A percentile compares a stretch with the other conserved stretches of the same genome.
Conservation (phyloP, 75 land plant species). For the Selaginella moellendorffii region DNA sequence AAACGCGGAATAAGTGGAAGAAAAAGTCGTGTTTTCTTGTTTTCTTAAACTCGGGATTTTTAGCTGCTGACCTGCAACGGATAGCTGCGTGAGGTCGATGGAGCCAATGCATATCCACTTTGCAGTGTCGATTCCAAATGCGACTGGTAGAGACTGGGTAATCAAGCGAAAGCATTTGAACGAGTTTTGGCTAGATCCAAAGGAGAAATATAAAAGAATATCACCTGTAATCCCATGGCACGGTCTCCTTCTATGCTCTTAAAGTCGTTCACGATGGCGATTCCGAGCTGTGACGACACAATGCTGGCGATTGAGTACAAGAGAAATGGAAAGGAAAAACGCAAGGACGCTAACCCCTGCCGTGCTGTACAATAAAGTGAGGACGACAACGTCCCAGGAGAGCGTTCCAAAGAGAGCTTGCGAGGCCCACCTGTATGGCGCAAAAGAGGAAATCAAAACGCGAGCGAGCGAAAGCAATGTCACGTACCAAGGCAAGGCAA, state of each 20-base stretch:
- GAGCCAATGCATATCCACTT: conserved; percentile 98
- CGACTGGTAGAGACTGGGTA: conserved; percentile 87
- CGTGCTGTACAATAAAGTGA: conserved; percentile 87
- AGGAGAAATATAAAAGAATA: not conserved
- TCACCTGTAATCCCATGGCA: conserved; percentile 83
- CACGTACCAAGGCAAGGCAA: conserved; percentile 82
- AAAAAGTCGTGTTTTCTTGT: not conserved
- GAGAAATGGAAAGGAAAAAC: conserved; percentile 31
- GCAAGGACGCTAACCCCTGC: too few species aligned
- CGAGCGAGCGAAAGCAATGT: too few species aligned
- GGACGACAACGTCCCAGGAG: conserved; percentile 60
- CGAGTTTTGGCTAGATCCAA: too few species aligned
- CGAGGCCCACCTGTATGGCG: conserved; percentile 77
- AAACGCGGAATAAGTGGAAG: conserved; percentile 1
- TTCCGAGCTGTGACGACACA: conserved; percentile 54
- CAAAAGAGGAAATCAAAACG: too few species aligned
- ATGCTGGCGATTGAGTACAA: not conserved
- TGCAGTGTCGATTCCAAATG: conserved; percentile 86
- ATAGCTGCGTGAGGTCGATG: conserved; percentile 80
- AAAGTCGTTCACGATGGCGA: conserved; percentile 91
- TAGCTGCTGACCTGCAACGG: conserved; percentile 59
- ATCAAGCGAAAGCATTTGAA: too few species aligned
- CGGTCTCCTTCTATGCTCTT: conserved; percentile 98
- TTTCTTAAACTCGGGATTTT: not conserved
- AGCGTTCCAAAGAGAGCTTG: conserved; percentile 92